These are phyloP conservation scores for Aotearoamyces nothofagi DNA, from an alignment of 2,329 filamentous ascomycete genomes.

Conservation along the genomic window DNA sequence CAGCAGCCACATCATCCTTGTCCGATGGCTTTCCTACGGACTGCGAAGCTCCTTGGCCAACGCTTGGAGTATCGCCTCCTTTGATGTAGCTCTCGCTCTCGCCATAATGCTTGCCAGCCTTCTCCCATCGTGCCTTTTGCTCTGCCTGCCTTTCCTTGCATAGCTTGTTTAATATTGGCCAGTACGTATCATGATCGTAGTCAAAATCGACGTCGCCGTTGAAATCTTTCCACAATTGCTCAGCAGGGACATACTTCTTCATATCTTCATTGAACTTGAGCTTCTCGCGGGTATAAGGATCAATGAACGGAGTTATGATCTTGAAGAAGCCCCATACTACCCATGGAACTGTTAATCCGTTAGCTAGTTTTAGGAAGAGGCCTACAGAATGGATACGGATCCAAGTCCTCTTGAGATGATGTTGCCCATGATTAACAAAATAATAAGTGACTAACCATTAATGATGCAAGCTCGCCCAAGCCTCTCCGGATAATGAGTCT, in stretches of 20 bases:
- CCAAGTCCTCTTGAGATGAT: neutral
- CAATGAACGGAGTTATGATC: constrained; percentile 89
- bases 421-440: no score
- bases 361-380: neutral
- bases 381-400: neutral
- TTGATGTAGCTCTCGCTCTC: constrained; percentile 81
- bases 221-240: constrained; percentile 65
- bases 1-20: no score
- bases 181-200: constrained; percentile 81
- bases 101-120: constrained; percentile 66
- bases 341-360: constrained; percentile 54
- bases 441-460: constrained; percentile 51
- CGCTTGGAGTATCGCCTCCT: no score
- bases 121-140: constrained; percentile 57
- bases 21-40: no score
- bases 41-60: no score
- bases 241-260: constrained; percentile 60
- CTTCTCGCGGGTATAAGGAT: constrained; percentile 84
- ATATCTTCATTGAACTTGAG: constrained; percentile 96
- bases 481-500: constrained; percentile 90
- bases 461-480: constrained; percentile 80
- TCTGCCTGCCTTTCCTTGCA: constrained; percentile 49
- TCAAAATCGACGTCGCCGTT: constrained; percentile 75
- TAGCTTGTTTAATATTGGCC: constrained; percentile 67
- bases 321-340: constrained; percentile 92